These are phyloP conservation scores for Blastobotrys niveus DNA, from an alignment of 1,139 yeast species.

Conservation along the genomic window DNA sequence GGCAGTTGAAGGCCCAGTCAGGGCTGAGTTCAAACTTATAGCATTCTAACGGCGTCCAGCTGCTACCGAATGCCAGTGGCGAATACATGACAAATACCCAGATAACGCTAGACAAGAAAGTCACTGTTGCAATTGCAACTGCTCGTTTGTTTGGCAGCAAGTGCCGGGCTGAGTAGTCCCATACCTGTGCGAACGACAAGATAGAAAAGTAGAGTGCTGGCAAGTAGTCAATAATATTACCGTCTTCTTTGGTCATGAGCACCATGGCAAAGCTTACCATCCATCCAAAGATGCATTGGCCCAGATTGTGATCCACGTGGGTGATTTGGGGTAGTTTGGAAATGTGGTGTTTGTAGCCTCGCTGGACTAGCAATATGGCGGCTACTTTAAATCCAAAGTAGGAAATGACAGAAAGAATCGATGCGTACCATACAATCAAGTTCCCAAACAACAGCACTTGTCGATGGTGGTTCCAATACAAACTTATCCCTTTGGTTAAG, in stretches of 20 bases:
- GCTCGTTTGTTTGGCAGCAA: not conserved
- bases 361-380: conserved; percentile 21
- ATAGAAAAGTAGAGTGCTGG: conserved; percentile 28
- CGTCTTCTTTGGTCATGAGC: conserved; percentile 12
- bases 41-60: conserved; percentile 23
- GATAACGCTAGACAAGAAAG: conserved; percentile 12
- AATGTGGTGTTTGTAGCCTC: conserved; percentile 14
- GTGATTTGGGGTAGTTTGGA: conserved; percentile 14
- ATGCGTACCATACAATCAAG: conserved; percentile 45
- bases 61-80: conserved; percentile 24
- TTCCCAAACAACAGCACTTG: conserved; percentile 56
- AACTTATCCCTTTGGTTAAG: conserved; percentile 47
- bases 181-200: conserved; percentile 17
- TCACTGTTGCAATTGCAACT: not conserved
- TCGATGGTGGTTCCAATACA: conserved; percentile 43
- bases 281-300: conserved; percentile 26
- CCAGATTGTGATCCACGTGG: conserved; percentile 26
- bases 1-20: conserved; percentile 29
- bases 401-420: conserved; percentile 15
- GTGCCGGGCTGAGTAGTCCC: conserved; percentile 8
- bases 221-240: conserved; percentile 23
- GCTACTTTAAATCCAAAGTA: conserved; percentile 24
- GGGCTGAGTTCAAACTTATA: conserved; percentile 22
- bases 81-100: conserved; percentile 18
- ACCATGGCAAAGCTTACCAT: conserved; percentile 20